Base-by-base conservation (phyloP, 208 protist genomes). In the Strigomonas oncopelti region DNA sequence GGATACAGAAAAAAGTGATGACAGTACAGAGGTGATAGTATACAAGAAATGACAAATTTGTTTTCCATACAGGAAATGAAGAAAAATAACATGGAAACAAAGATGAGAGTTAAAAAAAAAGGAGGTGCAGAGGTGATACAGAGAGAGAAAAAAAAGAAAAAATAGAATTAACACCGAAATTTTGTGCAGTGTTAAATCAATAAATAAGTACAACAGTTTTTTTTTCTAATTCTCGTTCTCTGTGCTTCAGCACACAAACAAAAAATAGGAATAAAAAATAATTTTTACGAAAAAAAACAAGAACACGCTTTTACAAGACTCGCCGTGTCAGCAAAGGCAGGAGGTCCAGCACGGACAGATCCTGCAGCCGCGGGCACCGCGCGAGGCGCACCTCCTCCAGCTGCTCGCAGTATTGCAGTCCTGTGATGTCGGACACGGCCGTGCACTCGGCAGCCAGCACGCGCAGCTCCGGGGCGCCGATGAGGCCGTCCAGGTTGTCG, bases 21-120 rank as follows among this genome's bases (percentile, higher is more conserved):
- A 7, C 56, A 61, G 14, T 61, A 36, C 2, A 31, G 7, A 38
- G 13, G 24, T 56, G 52, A 4, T 4, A 20, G 52, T 29, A 24
- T 24, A 56, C 52, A 28, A 56, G 7, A 60, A 2, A 5, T 42
- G 34, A 42, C 34, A 42, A 18, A 18, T 45, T 18, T 7, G 14
- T 45, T 45, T 45, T 18, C 14, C 38, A 45, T 7, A 55, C 51
- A n/a, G 29, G 8, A 14, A 34, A 61, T 27, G 16, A 61, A 61
- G 22, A 61, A 61, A 34, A 61, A 9, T 42, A 61, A 14, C n/a
- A 18, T 13, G 5, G 51, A 7, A 24, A 20, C 29, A 32, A 46
- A 38, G 9, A 5, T 38, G 11, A 61, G 7, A 61, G 8, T 46
- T 14, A 61, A 61, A 61, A 34, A 61, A 61, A 61, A 61, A 57